Base-by-base conservation (phyloP, 768 basidiomycete species). In the Boletales sp. region DNA sequence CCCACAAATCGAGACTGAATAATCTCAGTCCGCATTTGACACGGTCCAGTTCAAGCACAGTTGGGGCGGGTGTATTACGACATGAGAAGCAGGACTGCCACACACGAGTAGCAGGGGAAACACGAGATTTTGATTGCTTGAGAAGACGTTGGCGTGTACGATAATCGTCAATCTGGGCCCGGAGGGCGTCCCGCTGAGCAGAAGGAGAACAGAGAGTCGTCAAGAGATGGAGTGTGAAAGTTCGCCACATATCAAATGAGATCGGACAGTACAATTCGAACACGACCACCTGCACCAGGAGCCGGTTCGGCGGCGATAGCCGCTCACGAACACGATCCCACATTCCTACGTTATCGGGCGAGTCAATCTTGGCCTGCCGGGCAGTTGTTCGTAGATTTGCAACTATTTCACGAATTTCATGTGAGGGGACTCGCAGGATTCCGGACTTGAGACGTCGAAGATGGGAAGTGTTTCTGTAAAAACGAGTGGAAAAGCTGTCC, bases 191-290 rank as follows among this genome's bases (percentile, higher is more conserved):
- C 0, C 4, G 14, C 5, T 30, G 17, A 12, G 6, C 4, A 13
- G 50, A 55, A 29, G 42, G 51, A 1, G 51, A 57, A 53, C 69
- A 71, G 6, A 75, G 46, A 38, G 72, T 69, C 19, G 65, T 55
- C 18, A 76, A 59, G 32, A 78, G 51, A 14, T 56, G 48, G 50
- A 59, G 18, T 2, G 57, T 55, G 4, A 47, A 27, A 10, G 30
- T 9, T 5, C 57, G 67, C 78, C 78, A 80, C 32, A 70, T 55
- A 17, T 59, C 52, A 49, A 78, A 74, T 1, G 58, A 38, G 0
- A 44, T 0, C 1, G 78, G 79, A 35, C 67, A 67, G 6, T 48
- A 24, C 0, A 77, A 55, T 51, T 80, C 77, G 37, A 80, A 80
- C 1, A 79, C 60, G 14, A 70, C 60, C 0, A 56, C 52, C 34